Evolutionary conservation across 2,329 filamentous ascomycete genomes (phyloP).

Genomic region (Colletotrichum tanaceti): DNA sequence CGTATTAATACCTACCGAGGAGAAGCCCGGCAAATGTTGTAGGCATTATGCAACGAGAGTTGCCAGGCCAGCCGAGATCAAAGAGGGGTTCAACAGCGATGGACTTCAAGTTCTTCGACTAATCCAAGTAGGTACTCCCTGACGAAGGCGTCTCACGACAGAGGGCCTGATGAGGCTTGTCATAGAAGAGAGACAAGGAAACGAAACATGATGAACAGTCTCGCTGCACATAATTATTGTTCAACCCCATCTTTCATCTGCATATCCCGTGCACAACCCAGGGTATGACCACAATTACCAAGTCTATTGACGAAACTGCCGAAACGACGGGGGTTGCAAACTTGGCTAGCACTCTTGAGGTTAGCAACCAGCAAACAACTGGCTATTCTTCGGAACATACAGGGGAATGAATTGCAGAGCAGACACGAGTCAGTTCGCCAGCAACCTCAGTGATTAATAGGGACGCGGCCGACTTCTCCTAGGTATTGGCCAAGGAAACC

Average conservation of each 20-base stretch:
- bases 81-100: constrained; percentile 1
- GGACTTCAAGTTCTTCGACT: no score
- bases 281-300: background rate
- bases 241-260: constrained; percentile 9
- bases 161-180: background rate
- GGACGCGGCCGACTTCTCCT: constrained; percentile 8
- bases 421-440: constrained; percentile 22
- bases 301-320: constrained; percentile 16
- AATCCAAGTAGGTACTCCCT: no score
- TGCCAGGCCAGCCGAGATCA: background rate
- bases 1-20: no score
- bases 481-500: background rate
- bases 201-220: background rate
- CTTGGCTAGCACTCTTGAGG: background rate
- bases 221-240: background rate
- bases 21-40: background rate
- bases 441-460: no score
- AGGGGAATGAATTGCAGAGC: no score
- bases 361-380: constrained; percentile 17
- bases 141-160: background rate
- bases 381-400: constrained; percentile 25
- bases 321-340: constrained; percentile 13
- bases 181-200: background rate
- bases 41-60: no score
- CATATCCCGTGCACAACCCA: background rate